Evolutionary conservation across 495 filamentous ascomycete species (phyloP), one percentile per base, ranked within the genome.

Genomic region (Talaromyces wortmannii): DNA sequence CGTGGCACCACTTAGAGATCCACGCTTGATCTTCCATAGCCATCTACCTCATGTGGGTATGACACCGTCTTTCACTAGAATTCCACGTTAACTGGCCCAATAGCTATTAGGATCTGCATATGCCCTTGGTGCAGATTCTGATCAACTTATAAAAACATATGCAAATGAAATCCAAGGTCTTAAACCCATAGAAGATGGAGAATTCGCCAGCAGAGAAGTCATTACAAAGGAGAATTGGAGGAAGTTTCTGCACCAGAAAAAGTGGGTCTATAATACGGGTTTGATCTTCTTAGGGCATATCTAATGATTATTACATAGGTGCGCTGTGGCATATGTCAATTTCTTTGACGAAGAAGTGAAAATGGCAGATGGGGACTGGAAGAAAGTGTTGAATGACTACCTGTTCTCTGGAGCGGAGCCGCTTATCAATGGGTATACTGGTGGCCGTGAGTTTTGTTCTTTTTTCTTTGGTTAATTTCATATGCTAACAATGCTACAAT

Each of bases 261-360:
- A 67, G 63, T 81, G 54, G 29, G 60, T 62, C 4, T 4, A 23
- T 23, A 23, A 23, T 40, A 40, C 8, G 36, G 13, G 8, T 1
- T 40, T 5, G 8, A 2, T 10, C 36, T 2, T 5, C 2, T 40
- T 40, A 5, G 5, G 47, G n/a, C 30, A n/a, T 10, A 11, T 8
- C 7, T 18, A 5, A 29, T 29, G 16, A 13, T 13, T 40, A 13
- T 10, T 40, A 40, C 1, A 46, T 46, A 78, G 75, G 16, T 89
- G 88, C 61, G 86, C 91, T 59, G 71, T 88, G 12, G 88, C 88
- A 13, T 95, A 82, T 60, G 67, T 92, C 31, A 87, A 94, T 64
- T 95, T 90, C 64, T 95, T 91, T 61, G 90, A 94, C 61, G 88
- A 94, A 61, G 76, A 85, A 54, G 66, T 94, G 44, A 85, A 83